phyloP scores from a whole-genome alignment of 768 basidiomycete genomes.

The Lactarius akahatsu region DNA sequence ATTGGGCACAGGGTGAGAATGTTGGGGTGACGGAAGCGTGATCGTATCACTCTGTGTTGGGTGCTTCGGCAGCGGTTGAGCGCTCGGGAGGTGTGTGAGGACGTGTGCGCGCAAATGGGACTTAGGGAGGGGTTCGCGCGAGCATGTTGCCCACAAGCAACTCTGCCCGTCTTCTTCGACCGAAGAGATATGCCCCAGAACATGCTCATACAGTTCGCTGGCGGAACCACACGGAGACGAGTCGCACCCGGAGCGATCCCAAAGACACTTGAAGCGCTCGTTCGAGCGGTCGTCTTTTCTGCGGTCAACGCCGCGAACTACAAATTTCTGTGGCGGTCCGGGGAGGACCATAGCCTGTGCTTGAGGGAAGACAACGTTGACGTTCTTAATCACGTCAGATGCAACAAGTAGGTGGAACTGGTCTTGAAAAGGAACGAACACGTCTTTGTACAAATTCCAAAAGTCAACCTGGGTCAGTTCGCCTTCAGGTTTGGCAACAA shows the following conservation, averaged over 20 bases:
- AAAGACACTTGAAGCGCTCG: constrained; percentile 74
- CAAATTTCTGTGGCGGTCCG: constrained; percentile 70
- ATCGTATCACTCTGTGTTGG: constrained; percentile 73
- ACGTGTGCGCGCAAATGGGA: constrained; percentile 61
- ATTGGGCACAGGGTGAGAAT: constrained; percentile 54
- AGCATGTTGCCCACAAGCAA: constrained; percentile 76
- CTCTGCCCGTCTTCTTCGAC: constrained; percentile 45
- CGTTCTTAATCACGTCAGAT: constrained; percentile 93
- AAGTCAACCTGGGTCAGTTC: constrained; percentile 93
- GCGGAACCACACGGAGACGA: constrained; percentile 48
- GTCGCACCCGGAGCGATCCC: constrained; percentile 63
- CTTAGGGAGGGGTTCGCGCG: constrained; percentile 47
- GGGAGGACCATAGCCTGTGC: constrained; percentile 85
- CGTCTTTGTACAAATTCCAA: constrained; percentile 90
- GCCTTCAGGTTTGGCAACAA: constrained; percentile 68
- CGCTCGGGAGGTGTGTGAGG: constrained; percentile 70
- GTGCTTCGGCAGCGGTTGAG: constrained; percentile 54
- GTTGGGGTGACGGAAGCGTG: constrained; percentile 57
- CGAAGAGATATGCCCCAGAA: constrained; percentile 51
- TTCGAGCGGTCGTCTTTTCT: constrained; percentile 55
- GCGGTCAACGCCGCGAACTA: constrained; percentile 83
- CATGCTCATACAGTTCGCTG: constrained; percentile 71
- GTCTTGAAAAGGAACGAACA: constrained; percentile 62
- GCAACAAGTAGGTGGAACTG: constrained; percentile 70
- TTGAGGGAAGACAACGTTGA: constrained; percentile 78